Percentiles rank a stretch among this genome's conserved stretches.
These are phyloP conservation scores for Geosiphon pyriformis DNA, from an alignment of 192 early-diverging fungal species.

Conservation along the genomic window DNA sequence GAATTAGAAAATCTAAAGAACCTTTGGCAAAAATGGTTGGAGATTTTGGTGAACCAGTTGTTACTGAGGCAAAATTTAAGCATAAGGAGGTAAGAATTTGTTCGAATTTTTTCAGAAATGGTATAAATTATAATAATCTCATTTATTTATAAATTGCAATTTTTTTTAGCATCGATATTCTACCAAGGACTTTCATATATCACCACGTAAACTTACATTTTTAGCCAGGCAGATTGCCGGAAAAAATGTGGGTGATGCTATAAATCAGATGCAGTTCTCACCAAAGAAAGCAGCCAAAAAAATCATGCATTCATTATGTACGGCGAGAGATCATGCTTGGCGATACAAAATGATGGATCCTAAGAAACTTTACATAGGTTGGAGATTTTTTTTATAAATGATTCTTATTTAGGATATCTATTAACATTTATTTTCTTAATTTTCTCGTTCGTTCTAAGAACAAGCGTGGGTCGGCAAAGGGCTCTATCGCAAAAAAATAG, in stretches of 20 bases:
- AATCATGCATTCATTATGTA: conserved; percentile 60
- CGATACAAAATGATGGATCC: conserved; percentile 60
- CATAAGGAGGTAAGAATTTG: not conserved
- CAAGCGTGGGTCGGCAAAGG: conserved; percentile 89
- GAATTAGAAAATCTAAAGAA: not conserved
- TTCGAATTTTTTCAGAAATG: not conserved
- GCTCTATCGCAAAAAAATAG: conserved; percentile 62
- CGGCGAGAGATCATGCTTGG: conserved; percentile 63
- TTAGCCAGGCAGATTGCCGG: conserved; percentile 66
- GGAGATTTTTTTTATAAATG: conserved; percentile 13
- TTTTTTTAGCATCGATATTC: conserved; percentile 45
- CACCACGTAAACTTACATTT: conserved; percentile 66
- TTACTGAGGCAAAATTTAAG: not conserved
- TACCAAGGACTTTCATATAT: conserved; percentile 63
- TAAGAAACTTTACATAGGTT: conserved; percentile 52
- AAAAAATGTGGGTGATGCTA: conserved; percentile 63
- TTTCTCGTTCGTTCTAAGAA: conserved; percentile 31
- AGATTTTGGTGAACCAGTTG: not conserved
- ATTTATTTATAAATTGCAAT: not conserved
- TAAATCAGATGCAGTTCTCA: conserved; percentile 74
- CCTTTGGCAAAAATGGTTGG: not conserved
- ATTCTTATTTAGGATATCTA: conserved; percentile 1
- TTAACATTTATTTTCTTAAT: too few relatives aligned
- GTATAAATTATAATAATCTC: not conserved
- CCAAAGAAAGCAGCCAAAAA: conserved; percentile 57